Evolutionary conservation across 1,139 yeast species (phyloP).

Genomic region (Lodderomyces beijingensis): DNA sequence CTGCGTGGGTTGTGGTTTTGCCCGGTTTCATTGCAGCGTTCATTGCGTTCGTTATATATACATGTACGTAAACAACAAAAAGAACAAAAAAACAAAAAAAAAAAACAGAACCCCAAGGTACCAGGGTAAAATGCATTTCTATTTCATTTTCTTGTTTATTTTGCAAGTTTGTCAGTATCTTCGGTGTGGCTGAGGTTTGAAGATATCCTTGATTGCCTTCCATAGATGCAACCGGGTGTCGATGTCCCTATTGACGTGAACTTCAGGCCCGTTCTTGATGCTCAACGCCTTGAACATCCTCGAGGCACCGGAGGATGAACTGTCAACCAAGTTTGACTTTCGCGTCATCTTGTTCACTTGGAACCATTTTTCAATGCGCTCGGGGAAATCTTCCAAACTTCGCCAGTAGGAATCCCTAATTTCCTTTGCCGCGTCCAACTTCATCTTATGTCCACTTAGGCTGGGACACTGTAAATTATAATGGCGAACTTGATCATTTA

Average conservation of each 20-base stretch:
- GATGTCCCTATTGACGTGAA: slow-evolving; percentile 14
- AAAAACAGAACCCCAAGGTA: too few species aligned
- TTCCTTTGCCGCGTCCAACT: slow-evolving; percentile 53
- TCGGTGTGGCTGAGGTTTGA: slow-evolving; percentile 11
- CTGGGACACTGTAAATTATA: slow-evolving; percentile 82
- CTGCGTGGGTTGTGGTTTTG: slow-evolving; percentile 2
- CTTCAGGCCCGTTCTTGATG: slow-evolving; percentile 4
- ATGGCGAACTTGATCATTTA: slow-evolving; percentile 61
- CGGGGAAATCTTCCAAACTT: slow-evolving; percentile 13
- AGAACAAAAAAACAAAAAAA: not conserved
- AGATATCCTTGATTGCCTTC: slow-evolving; percentile 33
- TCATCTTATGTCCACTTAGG: slow-evolving; percentile 61
- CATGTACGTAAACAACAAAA: not conserved
- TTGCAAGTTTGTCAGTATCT: too few species aligned
- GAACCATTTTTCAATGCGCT: slow-evolving; percentile 17
- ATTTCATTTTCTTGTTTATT: too few species aligned
- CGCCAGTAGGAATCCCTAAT: slow-evolving; percentile 22
- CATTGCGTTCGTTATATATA: slow-evolving; percentile 4
- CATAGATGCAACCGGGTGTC: slow-evolving; percentile 26
- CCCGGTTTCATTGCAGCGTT: slow-evolving; percentile 1
- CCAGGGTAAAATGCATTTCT: too few species aligned
- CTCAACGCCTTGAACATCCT: slow-evolving; percentile 10
- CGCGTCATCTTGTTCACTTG: slow-evolving; percentile 14
- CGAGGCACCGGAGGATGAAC: slow-evolving; percentile 3
- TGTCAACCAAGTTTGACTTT: not conserved